Percentiles rank a stretch among this genome's conserved stretches.
These are phyloP conservation scores for Elsinoe fawcettii DNA, from an alignment of 2,329 filamentous ascomycete species.

Conservation along the genomic window DNA sequence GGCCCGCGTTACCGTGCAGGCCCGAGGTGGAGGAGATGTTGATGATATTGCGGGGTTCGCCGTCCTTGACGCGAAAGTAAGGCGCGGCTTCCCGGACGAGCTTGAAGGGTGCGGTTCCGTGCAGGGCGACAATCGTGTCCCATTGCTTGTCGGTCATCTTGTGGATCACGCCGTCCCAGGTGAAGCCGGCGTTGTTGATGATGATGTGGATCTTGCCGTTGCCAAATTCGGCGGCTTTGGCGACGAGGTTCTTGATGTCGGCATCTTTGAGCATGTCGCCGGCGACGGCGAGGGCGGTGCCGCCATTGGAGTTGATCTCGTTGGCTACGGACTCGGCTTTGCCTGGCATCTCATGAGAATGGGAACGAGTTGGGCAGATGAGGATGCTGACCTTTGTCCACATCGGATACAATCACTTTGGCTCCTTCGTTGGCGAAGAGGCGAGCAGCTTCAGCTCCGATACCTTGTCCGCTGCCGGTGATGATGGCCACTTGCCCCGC, in stretches of 20 bases:
- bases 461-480: slow-evolving; percentile 78
- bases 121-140: slow-evolving; percentile 77
- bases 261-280: slow-evolving; percentile 67
- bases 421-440: slow-evolving; percentile 84
- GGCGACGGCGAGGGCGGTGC: slow-evolving; percentile 62
- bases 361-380: neutral
- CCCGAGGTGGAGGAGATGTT: slow-evolving; percentile 79
- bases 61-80: slow-evolving; percentile 81
- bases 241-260: slow-evolving; percentile 66
- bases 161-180: slow-evolving; percentile 88
- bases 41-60: slow-evolving; percentile 68
- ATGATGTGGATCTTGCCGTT: slow-evolving; percentile 83
- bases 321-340: slow-evolving; percentile 64
- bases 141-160: slow-evolving; percentile 90
- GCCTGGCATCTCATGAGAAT: slow-evolving; percentile 36
- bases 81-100: slow-evolving; percentile 71
- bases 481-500: slow-evolving; percentile 78
- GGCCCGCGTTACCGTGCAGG: slow-evolving; percentile 80
- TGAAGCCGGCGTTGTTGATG: slow-evolving; percentile 87
- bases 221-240: slow-evolving; percentile 70
- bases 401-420: slow-evolving; percentile 75
- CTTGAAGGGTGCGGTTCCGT: slow-evolving; percentile 79
- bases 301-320: slow-evolving; percentile 59
- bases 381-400: slow-evolving; percentile 56
- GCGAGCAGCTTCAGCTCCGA: slow-evolving; percentile 74